Evolutionary conservation across 352 stramenopile species (phyloP), one percentile per base, ranked within the genome.

Genomic region (Peronospora destructor): DNA sequence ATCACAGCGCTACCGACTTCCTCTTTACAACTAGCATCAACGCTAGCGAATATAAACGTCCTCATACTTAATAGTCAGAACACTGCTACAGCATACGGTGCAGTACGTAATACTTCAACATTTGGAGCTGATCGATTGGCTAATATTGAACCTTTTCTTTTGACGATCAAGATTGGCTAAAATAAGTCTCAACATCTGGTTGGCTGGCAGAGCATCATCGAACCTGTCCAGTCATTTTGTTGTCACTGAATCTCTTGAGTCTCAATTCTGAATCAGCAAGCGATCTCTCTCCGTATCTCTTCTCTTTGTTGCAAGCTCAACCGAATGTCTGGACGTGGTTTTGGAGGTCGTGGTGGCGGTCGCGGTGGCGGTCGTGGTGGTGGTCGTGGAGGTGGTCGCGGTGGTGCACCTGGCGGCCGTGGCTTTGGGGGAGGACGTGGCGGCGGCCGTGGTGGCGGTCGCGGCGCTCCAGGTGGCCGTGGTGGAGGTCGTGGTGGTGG

Each of bases 281-380:
- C 30, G 28, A 21, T 14, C 32, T 56, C 46, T 45, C 45, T 48
- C n/a, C 28, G 26, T 58, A 36, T 59, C 43, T 46, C 9, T 61
- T 29, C 47, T 40, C 26, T 50, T 53, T 45, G 32, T 52, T 42
- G 59, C 38, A 59, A 70, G 38, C 35, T 48, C 14, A 36, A 41
- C 10, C 6, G 39, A 53, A 70, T 73, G 64, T 73, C 64, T 70
- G 74, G 81, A 70, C 71, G 79, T 69, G 79, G 81, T 48, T 75
- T 77, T 32, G 68, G 66, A 60, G 69, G 78, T 64, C 68, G 76
- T 62, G 76, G 78, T 8, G 62, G 79, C 42, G 63, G 85, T 51
- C 63, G 82, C 33, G 46, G 83, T 51, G 64, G 84, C 19, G 70
- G 80, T 57, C 64, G 72, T n/a, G 61, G 80, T 43, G 62, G 19